phyloP scores from a whole-genome alignment of 305 asterid genomes.

The Petunia hybrid region DNA sequence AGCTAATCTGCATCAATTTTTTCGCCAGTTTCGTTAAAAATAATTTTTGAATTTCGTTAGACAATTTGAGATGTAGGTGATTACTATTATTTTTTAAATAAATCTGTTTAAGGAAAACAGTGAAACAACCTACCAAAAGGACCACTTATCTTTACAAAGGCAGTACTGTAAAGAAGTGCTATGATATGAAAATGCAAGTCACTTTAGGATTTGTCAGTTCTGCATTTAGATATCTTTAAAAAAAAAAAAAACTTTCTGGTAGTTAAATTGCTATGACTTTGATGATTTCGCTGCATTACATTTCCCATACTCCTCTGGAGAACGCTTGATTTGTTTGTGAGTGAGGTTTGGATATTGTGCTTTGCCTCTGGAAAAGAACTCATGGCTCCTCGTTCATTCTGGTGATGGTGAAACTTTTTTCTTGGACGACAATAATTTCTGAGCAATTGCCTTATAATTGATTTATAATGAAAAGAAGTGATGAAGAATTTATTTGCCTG shows the following conservation, averaged over 20 bases:
- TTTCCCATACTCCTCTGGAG: neutral
- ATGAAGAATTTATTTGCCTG: neutral
- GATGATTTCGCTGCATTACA: neutral
- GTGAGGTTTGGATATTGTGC: neutral
- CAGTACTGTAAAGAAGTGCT: neutral
- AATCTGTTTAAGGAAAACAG: neutral
- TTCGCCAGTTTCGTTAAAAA: constrained; percentile 1
- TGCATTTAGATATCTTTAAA: neutral
- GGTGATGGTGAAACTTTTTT: neutral
- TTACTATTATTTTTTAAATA: neutral
- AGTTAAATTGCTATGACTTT: neutral
- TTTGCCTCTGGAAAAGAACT: constrained; percentile 12
- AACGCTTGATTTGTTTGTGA: neutral
- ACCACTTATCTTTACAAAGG: neutral
- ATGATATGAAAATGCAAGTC: constrained; percentile 18
- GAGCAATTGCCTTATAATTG: constrained; percentile 7
- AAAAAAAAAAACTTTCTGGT: neutral
- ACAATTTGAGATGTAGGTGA: neutral
- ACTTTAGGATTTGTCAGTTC: constrained; percentile 21
- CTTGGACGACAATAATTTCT: neutral
- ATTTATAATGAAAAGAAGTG: constrained; percentile 12
- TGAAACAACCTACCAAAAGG: constrained; percentile 15
- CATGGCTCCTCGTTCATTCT: neutral
- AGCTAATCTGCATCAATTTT: constrained; percentile 27
- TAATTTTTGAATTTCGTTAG: neutral